Evolutionary conservation across 352 stramenopile species (phyloP), one percentile per base, ranked within the genome.

Genomic region (Phytophthora foliorum): DNA sequence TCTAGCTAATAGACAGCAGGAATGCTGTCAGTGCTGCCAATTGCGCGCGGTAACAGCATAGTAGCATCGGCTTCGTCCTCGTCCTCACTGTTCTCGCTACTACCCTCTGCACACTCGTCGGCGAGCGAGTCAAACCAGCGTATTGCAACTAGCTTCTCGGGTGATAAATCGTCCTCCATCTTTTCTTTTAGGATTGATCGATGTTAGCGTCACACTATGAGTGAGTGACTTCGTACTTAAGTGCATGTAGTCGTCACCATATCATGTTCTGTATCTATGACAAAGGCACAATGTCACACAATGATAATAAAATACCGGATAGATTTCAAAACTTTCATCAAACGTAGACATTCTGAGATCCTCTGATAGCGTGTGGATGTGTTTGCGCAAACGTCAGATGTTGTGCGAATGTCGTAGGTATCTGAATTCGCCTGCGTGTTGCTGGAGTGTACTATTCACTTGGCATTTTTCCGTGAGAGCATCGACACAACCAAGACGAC

Each of bases 301-400:
- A 27, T 25, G 19, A 46, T 10, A 25, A 46, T 46, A 46, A 46
- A 25, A 46, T 25, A 46, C 39, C 16, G 39, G 16, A 46, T 46
- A 25, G 6, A 46, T 46, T 46, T 46, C 39, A 46, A 16, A 46
- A 25, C 1, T 46, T 46, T 24, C 6, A 24, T 9, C 6, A 14
- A 22, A 9, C 22, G 16, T 45, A 45, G 38, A 45, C 14, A 45
- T 24, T 39, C 38, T 45, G 14, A 14, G 38, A 39, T 11, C 14
- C 3, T 6, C 32, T 39, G 10, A 4, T 11, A 39, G 38, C 5
- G n/a, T 14, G 6, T 22, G n/a, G 19, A 27, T 10, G 17, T 46
- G 39, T 46, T 46, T 46, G 39, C 19, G 39, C 39, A 46, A 46
- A 46, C 17, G 39, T 24, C 19, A 46, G 39, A 46, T 46, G 39